A percentile compares a stretch with the other conserved stretches of the same genome.
Conservation (phyloP, 768 basidiomycete genomes). For the Russula foetens region DNA sequence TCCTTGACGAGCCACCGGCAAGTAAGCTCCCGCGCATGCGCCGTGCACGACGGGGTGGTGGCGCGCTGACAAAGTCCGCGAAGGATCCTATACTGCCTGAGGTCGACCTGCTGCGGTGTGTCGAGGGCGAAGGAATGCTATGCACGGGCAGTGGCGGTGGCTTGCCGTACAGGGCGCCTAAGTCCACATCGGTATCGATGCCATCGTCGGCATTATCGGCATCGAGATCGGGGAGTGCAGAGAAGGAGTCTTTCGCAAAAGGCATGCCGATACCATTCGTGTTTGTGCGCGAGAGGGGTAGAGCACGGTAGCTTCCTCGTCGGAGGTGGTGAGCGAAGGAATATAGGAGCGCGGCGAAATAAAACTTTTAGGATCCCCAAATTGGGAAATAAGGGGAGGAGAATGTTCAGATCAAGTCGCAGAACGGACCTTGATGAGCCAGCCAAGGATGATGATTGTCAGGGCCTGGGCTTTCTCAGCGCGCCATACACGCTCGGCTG, state of each 20-base stretch:
- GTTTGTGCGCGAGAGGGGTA: constrained; percentile 40
- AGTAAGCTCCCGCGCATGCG: constrained; percentile 20
- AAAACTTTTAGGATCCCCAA: constrained; percentile 46
- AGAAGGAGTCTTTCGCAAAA: constrained; percentile 25
- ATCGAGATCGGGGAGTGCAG: constrained; percentile 30
- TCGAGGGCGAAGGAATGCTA: constrained; percentile 27
- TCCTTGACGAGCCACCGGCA: constrained; percentile 15
- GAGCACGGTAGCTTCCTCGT: constrained; percentile 79
- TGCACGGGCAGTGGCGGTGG: constrained; percentile 44
- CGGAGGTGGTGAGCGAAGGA: constrained; percentile 92
- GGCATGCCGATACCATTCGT: not conserved
- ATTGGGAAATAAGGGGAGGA: not conserved
- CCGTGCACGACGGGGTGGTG: constrained; percentile 26
- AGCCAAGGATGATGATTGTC: constrained; percentile 70
- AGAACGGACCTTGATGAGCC: constrained; percentile 73
- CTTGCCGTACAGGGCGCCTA: constrained; percentile 34
- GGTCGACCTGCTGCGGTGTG: constrained; percentile 26
- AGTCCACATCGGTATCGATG: constrained; percentile 55
- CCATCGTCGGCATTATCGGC: constrained; percentile 27
- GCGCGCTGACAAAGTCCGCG: constrained; percentile 56
- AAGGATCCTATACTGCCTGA: constrained; percentile 35
- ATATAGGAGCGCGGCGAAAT: constrained; percentile 85
- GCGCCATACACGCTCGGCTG: constrained; percentile 82
- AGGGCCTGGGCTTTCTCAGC: constrained; percentile 81
- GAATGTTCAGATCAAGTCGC: not conserved